Evolutionary conservation across 345 rosid genomes (phyloP).

Genomic region (Arabis hirsuta): DNA sequence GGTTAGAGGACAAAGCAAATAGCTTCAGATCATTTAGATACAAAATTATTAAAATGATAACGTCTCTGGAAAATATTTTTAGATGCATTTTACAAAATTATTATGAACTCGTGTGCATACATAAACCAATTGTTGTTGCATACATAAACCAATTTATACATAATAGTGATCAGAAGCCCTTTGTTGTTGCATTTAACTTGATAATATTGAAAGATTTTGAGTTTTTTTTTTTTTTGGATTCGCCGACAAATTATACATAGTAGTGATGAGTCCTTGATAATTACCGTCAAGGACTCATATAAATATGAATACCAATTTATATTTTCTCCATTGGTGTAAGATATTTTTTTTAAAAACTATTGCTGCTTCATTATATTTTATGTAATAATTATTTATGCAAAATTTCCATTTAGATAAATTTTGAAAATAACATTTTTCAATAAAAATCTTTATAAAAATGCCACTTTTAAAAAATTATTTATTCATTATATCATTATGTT

Average conservation of each 20-base stretch:
- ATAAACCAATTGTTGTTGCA: conserved; percentile 6
- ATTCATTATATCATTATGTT: too few relatives aligned
- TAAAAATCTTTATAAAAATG: too few relatives aligned
- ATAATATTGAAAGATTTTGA: conserved; percentile 9
- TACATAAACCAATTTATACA: not conserved
- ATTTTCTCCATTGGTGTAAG: not conserved
- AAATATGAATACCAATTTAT: not conserved
- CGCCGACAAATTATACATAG: too few relatives aligned
- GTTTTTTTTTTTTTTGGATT: conserved; percentile 5
- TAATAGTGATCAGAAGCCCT: conserved; percentile 4
- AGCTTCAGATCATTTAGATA: conserved; percentile 1
- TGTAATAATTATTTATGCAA: too few relatives aligned
- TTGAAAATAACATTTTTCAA: too few relatives aligned
- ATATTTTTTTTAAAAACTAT: too few relatives aligned
- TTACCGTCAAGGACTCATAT: not conserved
- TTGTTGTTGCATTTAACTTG: conserved; percentile 9
- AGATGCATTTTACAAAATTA: not conserved
- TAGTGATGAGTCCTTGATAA: too few relatives aligned
- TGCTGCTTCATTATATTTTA: too few relatives aligned
- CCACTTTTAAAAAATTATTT: too few relatives aligned
- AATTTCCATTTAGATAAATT: too few relatives aligned
- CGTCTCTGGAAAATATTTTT: not conserved
- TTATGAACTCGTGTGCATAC: not conserved
- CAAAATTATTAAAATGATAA: not conserved
- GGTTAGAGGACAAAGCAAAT: conserved; percentile 10